Conservation (phyloP, 2,329 filamentous ascomycete species). For the Verticillium albo-atrum region DNA sequence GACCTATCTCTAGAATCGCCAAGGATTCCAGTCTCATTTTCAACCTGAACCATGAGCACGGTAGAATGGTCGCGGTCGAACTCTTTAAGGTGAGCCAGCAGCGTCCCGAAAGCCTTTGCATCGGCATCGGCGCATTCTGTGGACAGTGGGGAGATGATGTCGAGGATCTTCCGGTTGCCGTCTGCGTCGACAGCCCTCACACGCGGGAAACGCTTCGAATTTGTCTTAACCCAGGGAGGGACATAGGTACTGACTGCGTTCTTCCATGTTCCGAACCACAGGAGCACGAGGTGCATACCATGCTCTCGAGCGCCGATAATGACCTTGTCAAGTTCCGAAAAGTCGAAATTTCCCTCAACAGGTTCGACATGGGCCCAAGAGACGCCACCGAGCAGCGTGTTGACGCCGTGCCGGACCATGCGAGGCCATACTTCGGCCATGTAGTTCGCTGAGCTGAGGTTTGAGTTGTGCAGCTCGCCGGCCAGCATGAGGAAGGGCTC, state of each 20-base stretch:
- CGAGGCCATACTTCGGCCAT: conserved; percentile 22
- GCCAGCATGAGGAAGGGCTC: conserved; percentile 27
- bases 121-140: conserved; percentile 22
- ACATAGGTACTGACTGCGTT: conserved; percentile 29
- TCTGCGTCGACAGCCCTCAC: conserved; percentile 23
- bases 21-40: conserved; percentile 47
- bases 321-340: conserved; percentile 24
- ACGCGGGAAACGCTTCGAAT: conserved; percentile 26
- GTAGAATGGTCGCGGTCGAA: conserved; percentile 40
- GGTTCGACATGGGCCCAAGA: conserved; percentile 31
- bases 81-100: conserved; percentile 27
- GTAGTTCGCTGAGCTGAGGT: conserved; percentile 10
- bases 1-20: conserved; percentile 47
- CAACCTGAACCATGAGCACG: conserved; percentile 51
- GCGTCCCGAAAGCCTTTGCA: conserved; percentile 20
- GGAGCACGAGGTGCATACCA: conserved; percentile 25
- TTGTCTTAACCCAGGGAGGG: conserved; percentile 25
- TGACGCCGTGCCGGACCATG: conserved; percentile 22
- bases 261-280: conserved; percentile 33
- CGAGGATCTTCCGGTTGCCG: conserved; percentile 19
- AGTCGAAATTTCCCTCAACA: conserved; percentile 25
- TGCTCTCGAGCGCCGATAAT: conserved; percentile 22
- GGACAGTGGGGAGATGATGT: conserved; percentile 24
- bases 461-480: conserved; percentile 25
- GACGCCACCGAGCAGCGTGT: conserved; percentile 28